phyloP scores from a whole-genome alignment of 1,284 basidiomycete genomes.

The Taiwanofungus camphoratus region DNA sequence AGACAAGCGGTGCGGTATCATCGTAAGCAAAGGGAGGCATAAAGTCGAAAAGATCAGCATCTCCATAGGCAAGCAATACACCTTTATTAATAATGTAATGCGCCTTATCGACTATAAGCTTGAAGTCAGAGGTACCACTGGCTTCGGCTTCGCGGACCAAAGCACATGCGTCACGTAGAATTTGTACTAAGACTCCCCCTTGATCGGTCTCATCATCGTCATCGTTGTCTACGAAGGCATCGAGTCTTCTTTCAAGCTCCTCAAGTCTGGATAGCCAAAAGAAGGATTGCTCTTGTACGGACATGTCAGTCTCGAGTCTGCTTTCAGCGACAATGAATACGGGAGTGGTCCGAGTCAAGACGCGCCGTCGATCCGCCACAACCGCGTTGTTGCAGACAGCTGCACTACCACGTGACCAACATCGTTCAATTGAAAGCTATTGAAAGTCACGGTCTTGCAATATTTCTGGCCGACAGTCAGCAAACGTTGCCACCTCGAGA shows the following conservation, averaged over 20 bases:
- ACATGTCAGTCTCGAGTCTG: neutral
- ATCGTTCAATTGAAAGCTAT: too few relatives aligned
- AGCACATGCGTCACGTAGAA: constrained; percentile 14
- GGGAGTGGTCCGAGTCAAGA: too few relatives aligned
- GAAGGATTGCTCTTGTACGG: too few relatives aligned
- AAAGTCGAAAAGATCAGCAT: constrained; percentile 17
- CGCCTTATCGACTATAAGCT: constrained; percentile 30
- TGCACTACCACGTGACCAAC: too few relatives aligned
- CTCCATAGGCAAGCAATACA: constrained; percentile 19
- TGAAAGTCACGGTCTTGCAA: too few relatives aligned
- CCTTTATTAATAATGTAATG: constrained; percentile 18
- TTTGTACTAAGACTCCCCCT: constrained; percentile 5
- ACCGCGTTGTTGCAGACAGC: too few relatives aligned
- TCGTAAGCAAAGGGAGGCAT: constrained; percentile 31
- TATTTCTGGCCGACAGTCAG: too few relatives aligned
- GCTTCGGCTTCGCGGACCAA: constrained; percentile 20
- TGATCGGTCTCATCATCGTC: neutral
- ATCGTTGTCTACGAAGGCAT: neutral
- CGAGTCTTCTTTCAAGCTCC: neutral
- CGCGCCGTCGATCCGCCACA: neutral
- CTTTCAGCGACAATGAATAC: too few relatives aligned
- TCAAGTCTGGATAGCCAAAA: neutral
- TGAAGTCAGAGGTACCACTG: constrained; percentile 10
- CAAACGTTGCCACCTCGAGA: too few relatives aligned
- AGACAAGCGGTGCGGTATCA: constrained; percentile 20